Evolutionary conservation across 164 flowering plant genomes (phyloP).

Genomic region (Pachysandra terminalis): DNA sequence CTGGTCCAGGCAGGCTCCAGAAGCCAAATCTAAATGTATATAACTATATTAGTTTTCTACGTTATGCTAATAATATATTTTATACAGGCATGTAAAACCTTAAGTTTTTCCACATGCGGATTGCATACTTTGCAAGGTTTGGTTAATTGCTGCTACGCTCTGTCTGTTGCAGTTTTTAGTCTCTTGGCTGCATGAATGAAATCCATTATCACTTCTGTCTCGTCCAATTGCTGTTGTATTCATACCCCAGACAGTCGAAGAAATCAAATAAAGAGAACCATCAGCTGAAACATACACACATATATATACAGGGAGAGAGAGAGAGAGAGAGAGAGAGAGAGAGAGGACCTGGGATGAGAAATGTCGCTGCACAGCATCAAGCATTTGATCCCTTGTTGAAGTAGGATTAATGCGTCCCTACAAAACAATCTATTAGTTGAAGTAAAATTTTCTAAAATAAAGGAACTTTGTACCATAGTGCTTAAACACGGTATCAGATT

Average conservation of each 20-base stretch:
- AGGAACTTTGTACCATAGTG: not conserved
- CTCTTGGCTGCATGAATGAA: conserved; percentile 67
- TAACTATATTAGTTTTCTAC: conserved; percentile 10
- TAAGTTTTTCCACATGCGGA: not conserved
- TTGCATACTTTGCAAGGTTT: not conserved
- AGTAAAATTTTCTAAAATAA: not conserved
- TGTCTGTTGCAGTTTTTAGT: conserved; percentile 27
- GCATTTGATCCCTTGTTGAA: conserved; percentile 63
- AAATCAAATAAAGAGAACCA: not conserved
- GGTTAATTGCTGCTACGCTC: not conserved
- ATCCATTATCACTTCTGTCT: conserved; percentile 59
- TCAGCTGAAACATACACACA: not conserved
- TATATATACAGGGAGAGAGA: not conserved
- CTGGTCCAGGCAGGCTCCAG: not conserved
- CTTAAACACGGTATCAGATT: too few species aligned
- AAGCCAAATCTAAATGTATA: conserved; percentile 1
- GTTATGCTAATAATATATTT: conserved; percentile 15
- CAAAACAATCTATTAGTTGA: conserved; percentile 4
- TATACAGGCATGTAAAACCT: conserved; percentile 9
- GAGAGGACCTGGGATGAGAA: conserved; percentile 58
- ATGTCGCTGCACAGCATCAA: conserved; percentile 63
- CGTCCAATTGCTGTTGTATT: conserved; percentile 51
- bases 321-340: conserved; percentile 13
- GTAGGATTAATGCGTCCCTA: conserved; percentile 41
- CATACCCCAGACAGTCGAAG: not conserved